Evolutionary conservation across 805 yeast species (phyloP), one percentile per base, ranked within the genome.

Genomic region (Cyberlindnera xylosilytica): DNA sequence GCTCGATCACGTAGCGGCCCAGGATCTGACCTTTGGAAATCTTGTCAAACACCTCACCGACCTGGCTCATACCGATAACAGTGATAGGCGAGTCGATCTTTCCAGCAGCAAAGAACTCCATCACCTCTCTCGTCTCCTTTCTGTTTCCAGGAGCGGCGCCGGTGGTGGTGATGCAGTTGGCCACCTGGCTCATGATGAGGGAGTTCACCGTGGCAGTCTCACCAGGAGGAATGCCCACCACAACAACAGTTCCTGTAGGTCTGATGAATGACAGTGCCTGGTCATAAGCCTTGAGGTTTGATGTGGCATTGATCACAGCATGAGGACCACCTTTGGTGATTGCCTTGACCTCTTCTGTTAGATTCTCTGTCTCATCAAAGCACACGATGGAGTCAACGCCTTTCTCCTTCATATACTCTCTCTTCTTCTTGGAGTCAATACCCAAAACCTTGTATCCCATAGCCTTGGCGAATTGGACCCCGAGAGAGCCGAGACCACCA

Each of bases 151-250:
- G 93, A 60, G 81, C 80, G 33, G 91, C 83, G 48, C 90, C 93
- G 61, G 69, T 76, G 60, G 86, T 78, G 36, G 38, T 46, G 43
- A 47, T 38, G 10, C 44, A 47, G 5, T 37, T 33, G n/a, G 45
- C n/a, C 4, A 41, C 44, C 28, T 49, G 53, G 2, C 26, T 17
- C 20, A 47, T n/a, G 57, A 70, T 68, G 60, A 80, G 68, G 35
- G 83, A 74, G 17, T 29, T 17, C 15, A 40, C 4, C 64, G 73
- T 80, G 51, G 81, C 78, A 44, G 83, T 67, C 51, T 79, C 81
- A 18, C 84, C 82, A 50, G 95, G 93, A 50, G 95, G 93, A 51
- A 86, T 66, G 47, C 87, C 87, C 50, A 81, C 84, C 51, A 71
- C 68, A 34, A 74, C 81, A 58, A 80, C 79, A 48, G 84, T 80